phyloP scores from a whole-genome alignment of 2,329 filamentous ascomycete species.

The Penicillium hordei region DNA sequence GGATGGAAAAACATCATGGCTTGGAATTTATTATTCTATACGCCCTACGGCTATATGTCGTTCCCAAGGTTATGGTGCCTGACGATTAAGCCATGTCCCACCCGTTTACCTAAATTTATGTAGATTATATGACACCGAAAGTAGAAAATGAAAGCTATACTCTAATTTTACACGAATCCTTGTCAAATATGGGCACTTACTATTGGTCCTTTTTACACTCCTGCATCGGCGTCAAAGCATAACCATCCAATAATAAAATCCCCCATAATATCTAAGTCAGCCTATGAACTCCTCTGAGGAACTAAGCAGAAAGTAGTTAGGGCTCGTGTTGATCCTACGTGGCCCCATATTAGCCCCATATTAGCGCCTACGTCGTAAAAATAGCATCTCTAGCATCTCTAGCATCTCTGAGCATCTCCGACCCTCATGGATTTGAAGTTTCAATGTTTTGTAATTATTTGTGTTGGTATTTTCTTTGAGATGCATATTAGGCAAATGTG shows the following conservation, averaged over 20 bases:
- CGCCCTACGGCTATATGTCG: neutral
- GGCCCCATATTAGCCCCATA: conserved; percentile 9
- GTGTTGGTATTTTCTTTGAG: neutral
- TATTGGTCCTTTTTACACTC: neutral
- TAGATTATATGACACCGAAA: neutral
- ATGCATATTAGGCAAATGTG: neutral
- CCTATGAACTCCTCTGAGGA: neutral
- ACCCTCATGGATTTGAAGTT: neutral
- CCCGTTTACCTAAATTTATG: neutral
- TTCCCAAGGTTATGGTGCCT: too few species aligned
- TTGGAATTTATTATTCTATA: neutral
- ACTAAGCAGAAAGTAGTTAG: conserved; percentile 7
- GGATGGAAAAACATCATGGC: neutral
- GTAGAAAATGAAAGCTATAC: neutral
- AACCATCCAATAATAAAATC: neutral
- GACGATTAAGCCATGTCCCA: too few species aligned
- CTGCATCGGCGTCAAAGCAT: neutral
- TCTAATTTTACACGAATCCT: neutral
- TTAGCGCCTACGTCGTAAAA: conserved; percentile 4
- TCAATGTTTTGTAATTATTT: neutral
- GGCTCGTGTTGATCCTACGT: conserved; percentile 6
- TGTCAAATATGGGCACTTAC: neutral
- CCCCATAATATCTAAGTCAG: neutral
- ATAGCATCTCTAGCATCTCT: too few species aligned
- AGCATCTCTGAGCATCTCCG: neutral